Evolutionary conservation across 129 eudicot genomes (phyloP).

Genomic region (Flaveria brownii): DNA sequence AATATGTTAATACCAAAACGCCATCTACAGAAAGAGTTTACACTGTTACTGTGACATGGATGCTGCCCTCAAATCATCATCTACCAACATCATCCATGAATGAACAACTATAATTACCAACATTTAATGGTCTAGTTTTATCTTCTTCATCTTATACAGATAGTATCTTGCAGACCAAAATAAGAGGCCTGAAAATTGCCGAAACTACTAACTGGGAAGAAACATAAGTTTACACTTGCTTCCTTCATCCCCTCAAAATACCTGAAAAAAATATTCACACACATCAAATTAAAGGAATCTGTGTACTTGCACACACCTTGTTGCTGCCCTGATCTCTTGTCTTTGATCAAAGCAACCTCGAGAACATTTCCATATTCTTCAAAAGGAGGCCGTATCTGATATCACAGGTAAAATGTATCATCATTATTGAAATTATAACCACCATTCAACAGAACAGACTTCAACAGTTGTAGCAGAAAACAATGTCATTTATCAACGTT

Average conservation of each 20-base stretch:
- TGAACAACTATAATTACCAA: conserved; percentile 20
- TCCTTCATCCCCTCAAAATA: conserved; percentile 66
- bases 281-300: conserved; percentile 24
- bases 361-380: conserved; percentile 84
- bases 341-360: conserved; percentile 95
- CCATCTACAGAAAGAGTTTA: conserved; percentile 34
- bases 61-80: conserved; percentile 32
- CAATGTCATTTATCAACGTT: not conserved
- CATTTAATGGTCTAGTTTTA: conserved; percentile 43
- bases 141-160: conserved; percentile 60
- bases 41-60: conserved; percentile 29
- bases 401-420: conserved; percentile 21
- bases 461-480: not conserved
- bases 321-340: conserved; percentile 90
- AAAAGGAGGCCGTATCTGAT: conserved; percentile 85
- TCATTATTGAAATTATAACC: conserved; percentile 10
- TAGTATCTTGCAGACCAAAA: conserved; percentile 48
- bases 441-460: not conserved
- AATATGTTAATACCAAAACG: conserved; percentile 18
- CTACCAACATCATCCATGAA: conserved; percentile 36
- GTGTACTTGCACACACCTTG: conserved; percentile 70
- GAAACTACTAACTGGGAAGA: conserved; percentile 62
- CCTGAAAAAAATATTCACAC: conserved; percentile 72
- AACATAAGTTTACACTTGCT: conserved; percentile 65
- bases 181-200: conserved; percentile 52